Evolutionary conservation across 1,139 yeast genomes (phyloP).

Genomic region (Zygosaccharomyces pseudobailii): DNA sequence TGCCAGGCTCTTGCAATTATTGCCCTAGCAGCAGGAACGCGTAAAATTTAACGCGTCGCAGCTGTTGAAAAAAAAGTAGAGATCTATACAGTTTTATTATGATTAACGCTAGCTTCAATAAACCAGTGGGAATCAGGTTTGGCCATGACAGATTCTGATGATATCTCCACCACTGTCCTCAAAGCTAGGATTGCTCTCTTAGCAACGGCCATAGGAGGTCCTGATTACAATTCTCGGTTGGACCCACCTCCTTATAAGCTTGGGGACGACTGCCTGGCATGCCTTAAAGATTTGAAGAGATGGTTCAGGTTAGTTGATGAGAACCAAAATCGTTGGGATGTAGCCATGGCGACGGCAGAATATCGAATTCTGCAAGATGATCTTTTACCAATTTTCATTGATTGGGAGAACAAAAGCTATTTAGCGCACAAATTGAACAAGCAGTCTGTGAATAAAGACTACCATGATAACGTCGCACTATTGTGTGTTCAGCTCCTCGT

Average conservation of each 20-base stretch:
- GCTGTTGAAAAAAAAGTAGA: too few relatives aligned
- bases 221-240: constrained; percentile 37
- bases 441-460: constrained; percentile 28
- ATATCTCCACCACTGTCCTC: constrained; percentile 19
- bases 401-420: constrained; percentile 54
- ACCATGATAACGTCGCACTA: constrained; percentile 59
- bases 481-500: constrained; percentile 76
- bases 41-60: constrained; percentile 1
- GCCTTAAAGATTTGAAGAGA: constrained; percentile 78
- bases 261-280: constrained; percentile 89
- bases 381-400: constrained; percentile 65
- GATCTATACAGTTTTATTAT: background rate
- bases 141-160: background rate
- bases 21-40: background rate
- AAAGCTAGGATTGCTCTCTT: constrained; percentile 34
- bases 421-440: constrained; percentile 34
- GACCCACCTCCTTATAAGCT: constrained; percentile 60
- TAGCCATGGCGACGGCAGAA: constrained; percentile 84
- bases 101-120: background rate
- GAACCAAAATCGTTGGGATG: constrained; percentile 60
- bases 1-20: constrained; percentile 2
- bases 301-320: constrained; percentile 89
- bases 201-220: constrained; percentile 36
- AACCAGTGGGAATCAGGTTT: too few relatives aligned
- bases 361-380: constrained; percentile 71